Evolutionary conservation across 176 grass and related monocot genomes (phyloP).

Genomic region (Oryza coarctata): DNA sequence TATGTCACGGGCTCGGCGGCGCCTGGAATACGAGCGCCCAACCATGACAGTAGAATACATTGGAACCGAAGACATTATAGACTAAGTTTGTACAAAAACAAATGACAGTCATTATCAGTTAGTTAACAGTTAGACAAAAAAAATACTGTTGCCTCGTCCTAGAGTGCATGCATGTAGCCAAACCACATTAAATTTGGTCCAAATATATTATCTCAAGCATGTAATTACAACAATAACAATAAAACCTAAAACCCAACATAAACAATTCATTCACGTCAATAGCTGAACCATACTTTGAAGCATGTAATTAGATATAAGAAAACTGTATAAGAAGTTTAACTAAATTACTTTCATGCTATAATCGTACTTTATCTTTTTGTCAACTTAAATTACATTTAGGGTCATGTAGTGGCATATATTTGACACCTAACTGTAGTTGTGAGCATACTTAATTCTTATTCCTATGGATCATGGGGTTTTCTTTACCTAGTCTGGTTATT

Average conservation of each 20-base stretch:
- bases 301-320: background rate
- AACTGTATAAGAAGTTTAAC: background rate
- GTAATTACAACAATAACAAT: too few relatives aligned
- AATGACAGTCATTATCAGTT: background rate
- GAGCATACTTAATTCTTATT: background rate
- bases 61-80: background rate
- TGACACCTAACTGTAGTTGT: background rate
- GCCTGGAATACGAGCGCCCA: too few relatives aligned
- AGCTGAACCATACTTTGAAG: too few relatives aligned
- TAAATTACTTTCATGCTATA: background rate
- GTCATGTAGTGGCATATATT: background rate
- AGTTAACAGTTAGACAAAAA: too few relatives aligned
- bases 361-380: background rate
- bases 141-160: background rate
- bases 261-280: too few relatives aligned
- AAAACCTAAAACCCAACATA: too few relatives aligned
- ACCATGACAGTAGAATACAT: background rate
- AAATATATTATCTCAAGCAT: background rate
- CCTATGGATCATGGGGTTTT: background rate
- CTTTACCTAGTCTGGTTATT: constrained; percentile 5
- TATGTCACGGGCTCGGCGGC: too few relatives aligned
- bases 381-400: background rate
- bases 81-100: background rate
- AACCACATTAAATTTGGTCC: background rate
- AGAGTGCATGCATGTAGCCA: too few relatives aligned